These are phyloP conservation scores for Chlorella sorokiniana DNA, from an alignment of 139 green algal species.

Conservation along the genomic window DNA sequence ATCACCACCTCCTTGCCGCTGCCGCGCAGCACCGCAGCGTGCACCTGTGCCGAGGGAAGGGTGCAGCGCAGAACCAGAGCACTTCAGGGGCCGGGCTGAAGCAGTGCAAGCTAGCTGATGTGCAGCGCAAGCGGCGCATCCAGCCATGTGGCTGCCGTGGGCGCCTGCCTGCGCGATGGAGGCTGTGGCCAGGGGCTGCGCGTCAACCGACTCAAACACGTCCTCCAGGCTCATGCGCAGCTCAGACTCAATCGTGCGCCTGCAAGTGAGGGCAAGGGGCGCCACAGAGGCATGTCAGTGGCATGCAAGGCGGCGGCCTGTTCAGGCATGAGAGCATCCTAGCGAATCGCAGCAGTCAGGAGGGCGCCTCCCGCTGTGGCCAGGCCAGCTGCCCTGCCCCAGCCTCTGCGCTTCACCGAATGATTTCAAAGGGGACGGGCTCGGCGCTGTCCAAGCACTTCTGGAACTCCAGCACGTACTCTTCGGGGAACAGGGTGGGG, in stretches of 20 bases:
- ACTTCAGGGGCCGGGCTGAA: not conserved
- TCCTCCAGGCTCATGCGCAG: conserved; percentile 68
- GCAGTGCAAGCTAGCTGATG: not conserved
- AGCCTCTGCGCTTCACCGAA: too few relatives aligned
- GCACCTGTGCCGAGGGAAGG: conserved; percentile 76
- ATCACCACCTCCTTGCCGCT: conserved; percentile 85
- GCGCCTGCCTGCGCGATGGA: conserved; percentile 82
- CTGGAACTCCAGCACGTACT: conserved; percentile 97
- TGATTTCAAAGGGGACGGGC: conserved; percentile 74
- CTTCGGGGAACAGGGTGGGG: conserved; percentile 92
- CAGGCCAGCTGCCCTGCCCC: too few relatives aligned
- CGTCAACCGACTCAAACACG: conserved; percentile 88
- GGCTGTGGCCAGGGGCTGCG: conserved; percentile 82
- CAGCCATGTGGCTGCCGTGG: not conserved
- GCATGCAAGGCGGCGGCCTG: too few relatives aligned
- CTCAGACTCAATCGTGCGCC: conserved; percentile 61
- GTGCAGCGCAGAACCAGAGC: not conserved
- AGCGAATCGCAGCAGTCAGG: too few relatives aligned
- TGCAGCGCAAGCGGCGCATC: not conserved
- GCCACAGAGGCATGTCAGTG: not conserved
- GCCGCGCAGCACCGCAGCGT: conserved; percentile 78
- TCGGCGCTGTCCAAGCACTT: conserved; percentile 88
- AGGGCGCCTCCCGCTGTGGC: too few relatives aligned
- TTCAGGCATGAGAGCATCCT: too few relatives aligned
- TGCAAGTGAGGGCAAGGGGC: not conserved